Base-by-base conservation (phyloP, 306 rosid genomes). In the Gastrolobium bilobum region DNA sequence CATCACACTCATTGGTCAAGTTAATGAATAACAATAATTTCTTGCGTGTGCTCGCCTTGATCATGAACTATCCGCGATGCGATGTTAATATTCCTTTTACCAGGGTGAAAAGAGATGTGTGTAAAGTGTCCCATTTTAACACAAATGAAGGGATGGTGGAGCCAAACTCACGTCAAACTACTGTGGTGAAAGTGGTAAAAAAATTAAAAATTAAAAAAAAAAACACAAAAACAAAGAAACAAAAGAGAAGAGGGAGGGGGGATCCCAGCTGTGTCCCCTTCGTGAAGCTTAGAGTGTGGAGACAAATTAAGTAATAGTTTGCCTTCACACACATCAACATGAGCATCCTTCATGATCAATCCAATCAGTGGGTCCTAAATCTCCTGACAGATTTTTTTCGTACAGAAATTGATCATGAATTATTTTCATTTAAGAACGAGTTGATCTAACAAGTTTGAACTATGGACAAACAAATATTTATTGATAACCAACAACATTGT, bases 341-440 rank as follows among this genome's bases (percentile, higher is more conserved):
- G 53, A 68, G 9, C 61, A 38, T 51, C 33, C 82, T 51, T 50
- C n/a, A 77, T 70, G 82, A 79, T 81, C 79, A 26, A 75, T 83
- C 84, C 67, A 75, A 79, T 69, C 84, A 68, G 82, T 87, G 87
- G 88, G 86, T 84, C 88, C 85, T 64, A 83, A 77, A 81, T 85
- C 76, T 83, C 52, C 82, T 72, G 70, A 13, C 58, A 81, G 80
- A 82, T 81, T 60, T 51, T 48, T 76, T 75, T 76, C 71, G 78
- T 76, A 73, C 78, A 74, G 11, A 35, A 14, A 33, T 53, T 47
- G 13, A 75, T 76, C 71, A 56, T 77, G 13, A 31, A 54, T 67
- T 67, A 39, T 43, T 37, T 38, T 73, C 67, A 66, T 52, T 77
- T 50, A 68, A n/a, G 35, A 61, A 10, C 20, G 26, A 20, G 26